Conservation (phyloP, 192 early-diverging fungal genomes). For the Umbelopsis sp. region DNA sequence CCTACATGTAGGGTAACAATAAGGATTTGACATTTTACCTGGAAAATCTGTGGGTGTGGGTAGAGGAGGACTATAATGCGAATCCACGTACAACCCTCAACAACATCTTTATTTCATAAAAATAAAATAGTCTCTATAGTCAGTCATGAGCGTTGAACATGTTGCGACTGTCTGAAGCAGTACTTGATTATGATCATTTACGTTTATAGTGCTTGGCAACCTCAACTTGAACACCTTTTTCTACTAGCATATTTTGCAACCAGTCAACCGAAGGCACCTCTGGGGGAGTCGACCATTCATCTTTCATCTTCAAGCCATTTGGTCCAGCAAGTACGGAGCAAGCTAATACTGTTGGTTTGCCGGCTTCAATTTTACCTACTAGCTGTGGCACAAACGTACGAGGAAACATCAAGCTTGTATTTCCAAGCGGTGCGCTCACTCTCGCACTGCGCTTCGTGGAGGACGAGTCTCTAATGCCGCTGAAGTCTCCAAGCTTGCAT, state of each 20-base stretch:
- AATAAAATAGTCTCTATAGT: too few species aligned
- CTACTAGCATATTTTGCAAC: neutral
- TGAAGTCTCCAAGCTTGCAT: constrained; percentile 18
- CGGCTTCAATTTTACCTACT: neutral
- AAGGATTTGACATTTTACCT: too few species aligned
- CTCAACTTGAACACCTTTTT: constrained; percentile 17
- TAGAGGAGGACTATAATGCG: too few species aligned
- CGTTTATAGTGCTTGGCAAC: constrained; percentile 12
- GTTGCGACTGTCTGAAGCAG: too few species aligned
- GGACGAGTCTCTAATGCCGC: constrained; percentile 13
- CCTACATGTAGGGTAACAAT: too few species aligned
- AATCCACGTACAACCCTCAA: too few species aligned
- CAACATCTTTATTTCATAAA: too few species aligned
- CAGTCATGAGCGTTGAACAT: too few species aligned
- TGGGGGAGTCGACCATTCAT: neutral
- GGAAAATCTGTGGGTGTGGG: too few species aligned
- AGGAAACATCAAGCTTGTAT: constrained; percentile 17
- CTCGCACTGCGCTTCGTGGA: neutral
- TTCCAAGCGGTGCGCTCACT: constrained; percentile 4
- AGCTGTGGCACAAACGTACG: constrained; percentile 10
- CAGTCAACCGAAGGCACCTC: neutral
- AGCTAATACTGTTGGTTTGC: neutral
- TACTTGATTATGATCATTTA: neutral
- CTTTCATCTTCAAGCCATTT: neutral
- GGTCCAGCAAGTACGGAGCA: constrained; percentile 8